These are phyloP conservation scores for Musa beccarii DNA, from an alignment of 176 grass and related monocot species.

Conservation along the genomic window DNA sequence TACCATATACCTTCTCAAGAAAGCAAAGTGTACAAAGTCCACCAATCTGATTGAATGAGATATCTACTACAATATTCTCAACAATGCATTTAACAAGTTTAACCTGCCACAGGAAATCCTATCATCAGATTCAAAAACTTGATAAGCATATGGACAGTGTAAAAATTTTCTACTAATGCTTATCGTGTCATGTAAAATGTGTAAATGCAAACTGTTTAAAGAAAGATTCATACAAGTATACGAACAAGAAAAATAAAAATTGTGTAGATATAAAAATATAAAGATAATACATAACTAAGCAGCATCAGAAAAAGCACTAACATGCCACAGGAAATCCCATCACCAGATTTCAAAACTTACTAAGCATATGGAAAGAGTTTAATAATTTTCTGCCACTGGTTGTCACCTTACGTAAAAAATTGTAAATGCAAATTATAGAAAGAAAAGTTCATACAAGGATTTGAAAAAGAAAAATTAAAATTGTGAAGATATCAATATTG, in stretches of 20 bases:
- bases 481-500: no score
- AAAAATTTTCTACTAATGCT: background rate
- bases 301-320: conserved; percentile 11
- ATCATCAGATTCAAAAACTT: background rate
- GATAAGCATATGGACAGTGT: background rate
- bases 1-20: conserved; percentile 56
- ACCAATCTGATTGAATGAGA: conserved; percentile 92
- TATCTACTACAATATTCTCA: conserved; percentile 83
- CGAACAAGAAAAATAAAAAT: no score
- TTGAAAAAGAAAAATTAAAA: no score
- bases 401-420: background rate
- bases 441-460: background rate
- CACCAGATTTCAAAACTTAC: background rate
- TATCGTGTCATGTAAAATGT: background rate
- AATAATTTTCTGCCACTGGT: background rate
- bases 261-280: no score
- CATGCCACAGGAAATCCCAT: conserved; percentile 36
- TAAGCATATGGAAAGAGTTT: background rate
- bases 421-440: background rate
- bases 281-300: no score
- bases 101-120: conserved; percentile 43
- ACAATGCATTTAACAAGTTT: conserved; percentile 90
- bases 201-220: background rate
- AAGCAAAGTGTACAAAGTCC: conserved; percentile 87
- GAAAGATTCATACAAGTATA: background rate